Conservation (phyloP, 768 basidiomycete species). For the Suillus subalutaceus region DNA sequence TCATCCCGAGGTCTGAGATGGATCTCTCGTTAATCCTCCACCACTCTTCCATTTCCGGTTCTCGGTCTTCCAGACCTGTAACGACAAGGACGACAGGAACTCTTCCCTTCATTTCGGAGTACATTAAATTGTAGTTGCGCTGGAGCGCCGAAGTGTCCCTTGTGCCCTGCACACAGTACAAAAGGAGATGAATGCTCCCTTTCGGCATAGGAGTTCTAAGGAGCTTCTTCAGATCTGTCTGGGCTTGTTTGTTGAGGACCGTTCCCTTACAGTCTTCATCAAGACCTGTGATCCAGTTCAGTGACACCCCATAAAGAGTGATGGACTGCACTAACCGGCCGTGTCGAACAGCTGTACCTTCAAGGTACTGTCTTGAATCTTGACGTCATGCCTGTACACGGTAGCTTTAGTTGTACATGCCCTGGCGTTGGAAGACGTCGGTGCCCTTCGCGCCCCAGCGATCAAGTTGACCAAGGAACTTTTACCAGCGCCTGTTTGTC, state of each 20-base stretch:
- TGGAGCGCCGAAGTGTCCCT: conserved; percentile 15
- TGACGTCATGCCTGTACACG: not conserved
- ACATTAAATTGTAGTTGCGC: conserved; percentile 32
- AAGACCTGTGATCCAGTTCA: conserved; percentile 22
- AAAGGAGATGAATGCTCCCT: conserved; percentile 32
- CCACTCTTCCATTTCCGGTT: conserved; percentile 39
- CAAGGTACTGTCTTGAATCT: not conserved
- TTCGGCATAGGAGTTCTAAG: conserved; percentile 31
- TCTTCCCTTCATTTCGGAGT: conserved; percentile 26
- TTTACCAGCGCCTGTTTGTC: conserved; percentile 35
- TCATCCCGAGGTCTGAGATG: conserved; percentile 38
- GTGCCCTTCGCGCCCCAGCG: conserved; percentile 31
- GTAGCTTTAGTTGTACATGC: conserved; percentile 16
- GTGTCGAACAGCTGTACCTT: conserved; percentile 35
- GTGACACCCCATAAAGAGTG: not conserved
- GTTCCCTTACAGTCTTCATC: conserved; percentile 34
- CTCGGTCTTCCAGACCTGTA: conserved; percentile 36
- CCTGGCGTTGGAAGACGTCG: conserved; percentile 19
- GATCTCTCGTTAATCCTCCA: conserved; percentile 37
- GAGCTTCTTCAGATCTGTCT: conserved; percentile 22
- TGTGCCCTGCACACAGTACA: conserved; percentile 36
- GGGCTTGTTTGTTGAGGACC: conserved; percentile 23
- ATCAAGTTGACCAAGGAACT: conserved; percentile 35
- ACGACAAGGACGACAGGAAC: conserved; percentile 36
- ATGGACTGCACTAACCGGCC: not conserved